Evolutionary conservation across 306 rosid genomes (phyloP).

Genomic region (Trichosanthes truncata): DNA sequence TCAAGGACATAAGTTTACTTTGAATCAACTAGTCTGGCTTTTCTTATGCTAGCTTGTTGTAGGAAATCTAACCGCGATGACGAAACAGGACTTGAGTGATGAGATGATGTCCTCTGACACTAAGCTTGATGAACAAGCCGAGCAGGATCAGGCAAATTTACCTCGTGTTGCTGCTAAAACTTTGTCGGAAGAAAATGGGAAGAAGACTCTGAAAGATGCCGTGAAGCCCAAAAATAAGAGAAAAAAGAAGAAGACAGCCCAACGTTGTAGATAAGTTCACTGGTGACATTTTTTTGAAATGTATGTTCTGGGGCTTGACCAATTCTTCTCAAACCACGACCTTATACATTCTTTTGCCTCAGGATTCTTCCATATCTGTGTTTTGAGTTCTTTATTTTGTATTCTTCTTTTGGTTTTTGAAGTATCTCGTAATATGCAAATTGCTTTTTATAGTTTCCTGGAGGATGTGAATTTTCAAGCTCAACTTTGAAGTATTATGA

Average conservation of each 20-base stretch:
- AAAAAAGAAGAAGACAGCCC: slow-evolving; percentile 38
- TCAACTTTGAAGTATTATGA: neutral
- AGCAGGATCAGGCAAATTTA: slow-evolving; percentile 20
- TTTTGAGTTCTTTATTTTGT: neutral
- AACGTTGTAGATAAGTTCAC: slow-evolving; percentile 31
- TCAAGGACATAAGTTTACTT: neutral
- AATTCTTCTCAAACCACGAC: neutral
- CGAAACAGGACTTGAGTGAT: slow-evolving; percentile 21
- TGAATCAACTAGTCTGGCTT: neutral
- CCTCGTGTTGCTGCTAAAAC: slow-evolving; percentile 17
- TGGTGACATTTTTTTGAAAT: neutral
- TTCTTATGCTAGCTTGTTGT: slow-evolving; percentile 11
- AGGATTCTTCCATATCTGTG: neutral
- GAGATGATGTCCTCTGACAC: slow-evolving; percentile 12
- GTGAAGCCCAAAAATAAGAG: slow-evolving; percentile 70
- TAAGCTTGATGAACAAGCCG: slow-evolving; percentile 33
- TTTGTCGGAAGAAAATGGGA: slow-evolving; percentile 27
- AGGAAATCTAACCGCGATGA: slow-evolving; percentile 32
- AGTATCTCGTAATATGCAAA: neutral
- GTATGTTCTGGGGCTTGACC: neutral
- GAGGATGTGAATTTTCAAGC: neutral
- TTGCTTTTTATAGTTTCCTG: neutral
- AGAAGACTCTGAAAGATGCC: slow-evolving; percentile 63
- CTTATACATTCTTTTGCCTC: neutral
- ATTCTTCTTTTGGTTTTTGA: neutral